Conservation (phyloP, 2,329 filamentous ascomycete species). For the Botrytis fragariae region DNA sequence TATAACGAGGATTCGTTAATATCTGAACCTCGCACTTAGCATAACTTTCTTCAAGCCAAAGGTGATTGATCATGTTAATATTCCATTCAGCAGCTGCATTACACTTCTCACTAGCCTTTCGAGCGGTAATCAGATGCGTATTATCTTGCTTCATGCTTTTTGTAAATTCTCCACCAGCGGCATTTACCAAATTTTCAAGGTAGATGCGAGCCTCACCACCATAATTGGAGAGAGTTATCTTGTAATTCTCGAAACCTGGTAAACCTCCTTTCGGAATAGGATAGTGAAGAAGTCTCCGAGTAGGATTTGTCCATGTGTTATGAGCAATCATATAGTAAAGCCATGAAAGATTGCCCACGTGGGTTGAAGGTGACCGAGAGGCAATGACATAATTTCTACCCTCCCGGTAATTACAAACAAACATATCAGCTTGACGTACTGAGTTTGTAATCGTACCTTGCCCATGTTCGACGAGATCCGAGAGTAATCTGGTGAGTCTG, state of each 20-base stretch:
- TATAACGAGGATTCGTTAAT: constrained; percentile 72
- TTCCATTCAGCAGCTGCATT: constrained; percentile 90
- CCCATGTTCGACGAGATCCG: constrained; percentile 66
- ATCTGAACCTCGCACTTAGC: constrained; percentile 78
- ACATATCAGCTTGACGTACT: constrained; percentile 73
- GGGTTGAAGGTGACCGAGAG: constrained; percentile 66
- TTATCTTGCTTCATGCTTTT: constrained; percentile 95
- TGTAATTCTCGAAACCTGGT: constrained; percentile 70
- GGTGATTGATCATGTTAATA: constrained; percentile 84
- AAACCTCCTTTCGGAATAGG: constrained; percentile 76
- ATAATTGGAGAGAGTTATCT: constrained; percentile 93
- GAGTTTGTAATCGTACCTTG: constrained; percentile 66
- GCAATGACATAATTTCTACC: constrained; percentile 75
- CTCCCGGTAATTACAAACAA: constrained; percentile 83
- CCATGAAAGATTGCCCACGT: constrained; percentile 92
- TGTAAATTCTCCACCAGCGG: constrained; percentile 83
- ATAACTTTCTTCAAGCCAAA: constrained; percentile 98
- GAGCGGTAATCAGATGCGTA: constrained; percentile 90
- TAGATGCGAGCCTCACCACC: constrained; percentile 91
- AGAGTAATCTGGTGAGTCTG: constrained; percentile 65
- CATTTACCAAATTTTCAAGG: constrained; percentile 84
- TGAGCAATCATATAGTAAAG: constrained; percentile 87
- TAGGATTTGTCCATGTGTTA: constrained; percentile 84
- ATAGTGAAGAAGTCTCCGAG: constrained; percentile 83
- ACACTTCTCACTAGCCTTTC: constrained; percentile 88